Percentiles rank a stretch among this genome's conserved stretches.
Evolutionary conservation across 371 early-diverging fungal genomes (phyloP).

Genomic region (Mucor piriformis): DNA sequence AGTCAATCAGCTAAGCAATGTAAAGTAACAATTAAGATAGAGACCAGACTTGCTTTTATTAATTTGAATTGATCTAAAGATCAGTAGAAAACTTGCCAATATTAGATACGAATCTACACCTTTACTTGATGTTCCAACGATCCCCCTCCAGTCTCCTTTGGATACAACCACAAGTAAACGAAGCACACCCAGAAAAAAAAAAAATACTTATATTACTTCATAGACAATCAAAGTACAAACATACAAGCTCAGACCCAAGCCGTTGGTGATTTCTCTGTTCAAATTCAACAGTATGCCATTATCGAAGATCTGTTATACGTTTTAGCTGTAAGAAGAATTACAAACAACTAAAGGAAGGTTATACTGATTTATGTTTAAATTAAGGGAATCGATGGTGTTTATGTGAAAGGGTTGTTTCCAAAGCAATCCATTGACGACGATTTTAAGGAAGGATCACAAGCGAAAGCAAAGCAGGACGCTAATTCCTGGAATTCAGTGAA

Average conservation of each 20-base stretch:
- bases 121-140: conserved; percentile 2
- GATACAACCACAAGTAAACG: not conserved
- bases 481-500: conserved; percentile 34
- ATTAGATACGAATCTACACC: conserved; percentile 32
- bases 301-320: conserved; percentile 89
- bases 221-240: not conserved
- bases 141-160: not conserved
- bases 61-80: conserved; percentile 17
- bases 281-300: conserved; percentile 79
- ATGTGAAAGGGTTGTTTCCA: conserved; percentile 55
- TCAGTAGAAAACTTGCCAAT: conserved; percentile 42
- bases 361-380: not conserved
- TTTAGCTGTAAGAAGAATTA: conserved; percentile 65
- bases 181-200: not conserved
- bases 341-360: not conserved
- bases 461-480: conserved; percentile 15
- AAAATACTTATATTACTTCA: not conserved
- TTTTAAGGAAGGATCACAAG: too few species aligned
- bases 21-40: conserved; percentile 7
- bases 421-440: conserved; percentile 33
- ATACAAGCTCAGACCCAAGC: not conserved
- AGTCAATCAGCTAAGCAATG: conserved; percentile 46
- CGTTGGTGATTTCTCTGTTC: conserved; percentile 33
- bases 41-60: too few species aligned
- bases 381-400: conserved; percentile 86